Base-by-base conservation (phyloP, 441 rosid genomes). In the Euphorbia schlechtendalii region DNA sequence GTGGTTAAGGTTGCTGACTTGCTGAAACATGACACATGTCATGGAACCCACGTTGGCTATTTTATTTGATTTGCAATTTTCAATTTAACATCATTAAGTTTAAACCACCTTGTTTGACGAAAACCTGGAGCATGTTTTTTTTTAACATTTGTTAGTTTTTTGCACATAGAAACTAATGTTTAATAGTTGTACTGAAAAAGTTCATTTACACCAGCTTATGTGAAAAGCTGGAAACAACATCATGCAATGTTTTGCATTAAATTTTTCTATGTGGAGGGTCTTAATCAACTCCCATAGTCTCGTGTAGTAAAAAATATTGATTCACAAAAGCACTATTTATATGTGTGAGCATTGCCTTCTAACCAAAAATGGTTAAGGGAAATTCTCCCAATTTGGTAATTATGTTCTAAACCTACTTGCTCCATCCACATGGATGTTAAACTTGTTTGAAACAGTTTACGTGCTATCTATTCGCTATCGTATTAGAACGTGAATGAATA, bases 261-360 rank as follows among this genome's bases (percentile, higher is more conserved):
- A 56, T n/a, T 27, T 46, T n/a, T 24, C 40, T 8, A 56, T 14
- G 14, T 53, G 22, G 4, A 11, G 57, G 30, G 17, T 24, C 57
- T 53, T 53, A 24, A 21, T 54, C 57, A 24, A 54, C 32, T 2
- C 3, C 22, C 9, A 36, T 3, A 36, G 4, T 36, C 40, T 36
- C 15, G 10, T 54, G 28, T 11, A 21, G 56, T 21, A 10, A 41
- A 9, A 13, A n/a, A 3, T 5, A 8, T n/a, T 41, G 11, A 13
- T 45, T 48, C 48, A 25, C 22, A 41, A 13, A 11, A 40, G 4
- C 3, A 2, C 15, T 36, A 10, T 34, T 8, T 20, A 36, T 9
- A 61, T 61, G 54, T 61, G 14, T 45, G 40, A 25, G 22, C 54
- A 43, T 59, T 24, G 22, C 15, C 48, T 61, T 43, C 53, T 41